These are phyloP conservation scores for Lepiota subincarnata DNA, from an alignment of 768 basidiomycete genomes.

Conservation along the genomic window DNA sequence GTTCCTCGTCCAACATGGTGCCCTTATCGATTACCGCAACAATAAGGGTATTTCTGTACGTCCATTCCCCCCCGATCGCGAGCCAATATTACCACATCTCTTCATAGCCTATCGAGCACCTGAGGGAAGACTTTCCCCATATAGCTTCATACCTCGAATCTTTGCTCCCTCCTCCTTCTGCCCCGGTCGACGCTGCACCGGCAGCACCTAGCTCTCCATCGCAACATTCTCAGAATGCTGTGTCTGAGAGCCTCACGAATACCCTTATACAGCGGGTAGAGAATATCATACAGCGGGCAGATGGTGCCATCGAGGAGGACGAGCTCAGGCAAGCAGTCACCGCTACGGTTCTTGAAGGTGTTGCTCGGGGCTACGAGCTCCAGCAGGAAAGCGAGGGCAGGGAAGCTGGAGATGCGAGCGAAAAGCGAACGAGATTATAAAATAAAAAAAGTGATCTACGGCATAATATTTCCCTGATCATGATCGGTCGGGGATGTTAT, in stretches of 20 bases:
- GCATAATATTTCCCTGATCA: slow-evolving; percentile 11
- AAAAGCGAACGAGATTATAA: slow-evolving; percentile 27
- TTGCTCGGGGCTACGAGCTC: slow-evolving; percentile 58
- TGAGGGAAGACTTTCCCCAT: slow-evolving; percentile 66
- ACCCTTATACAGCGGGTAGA: slow-evolving; percentile 62
- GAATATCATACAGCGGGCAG: slow-evolving; percentile 55
- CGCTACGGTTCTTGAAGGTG: slow-evolving; percentile 62
- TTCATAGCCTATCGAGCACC: slow-evolving; percentile 61
- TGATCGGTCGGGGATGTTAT: slow-evolving; percentile 11
- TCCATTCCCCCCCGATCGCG: slow-evolving; percentile 14
- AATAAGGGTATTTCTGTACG: slow-evolving; percentile 72
- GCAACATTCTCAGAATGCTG: slow-evolving; percentile 62
- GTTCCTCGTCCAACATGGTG: slow-evolving; percentile 78
- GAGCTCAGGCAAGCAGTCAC: slow-evolving; percentile 62
- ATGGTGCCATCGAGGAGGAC: slow-evolving; percentile 62
- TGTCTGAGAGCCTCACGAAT: slow-evolving; percentile 67
- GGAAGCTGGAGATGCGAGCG: slow-evolving; percentile 17
- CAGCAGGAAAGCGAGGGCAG: slow-evolving; percentile 16
- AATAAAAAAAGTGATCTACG: slow-evolving; percentile 11
- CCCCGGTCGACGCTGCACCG: slow-evolving; percentile 19
- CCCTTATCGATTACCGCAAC: slow-evolving; percentile 58
- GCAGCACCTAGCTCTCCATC: slow-evolving; percentile 36
- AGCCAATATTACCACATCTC: slow-evolving; percentile 10
- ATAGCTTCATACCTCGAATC: slow-evolving; percentile 61
- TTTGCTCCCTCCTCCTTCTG: slow-evolving; percentile 22